Evolutionary conservation across 2,329 filamentous ascomycete species (phyloP).

Genomic region (Fusarium sp.): DNA sequence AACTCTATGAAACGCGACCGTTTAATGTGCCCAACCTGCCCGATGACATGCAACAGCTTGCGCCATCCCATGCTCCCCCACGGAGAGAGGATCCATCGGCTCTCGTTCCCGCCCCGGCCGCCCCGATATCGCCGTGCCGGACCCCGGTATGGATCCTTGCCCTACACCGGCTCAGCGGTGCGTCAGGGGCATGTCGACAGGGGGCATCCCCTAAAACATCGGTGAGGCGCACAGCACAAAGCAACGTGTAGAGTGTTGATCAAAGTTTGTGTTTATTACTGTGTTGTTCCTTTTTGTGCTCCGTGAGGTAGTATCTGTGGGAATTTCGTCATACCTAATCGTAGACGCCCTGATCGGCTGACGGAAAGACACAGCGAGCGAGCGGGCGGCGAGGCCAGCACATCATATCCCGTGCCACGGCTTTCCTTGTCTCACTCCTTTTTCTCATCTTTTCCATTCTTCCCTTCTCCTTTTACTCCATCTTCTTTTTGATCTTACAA

Average conservation of each 20-base stretch:
- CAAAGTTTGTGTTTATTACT: not conserved
- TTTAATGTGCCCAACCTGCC: not conserved
- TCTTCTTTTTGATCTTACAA: not conserved
- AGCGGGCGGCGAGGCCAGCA: not conserved
- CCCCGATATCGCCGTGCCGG: constrained; percentile 34
- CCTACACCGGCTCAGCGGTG: constrained; percentile 19
- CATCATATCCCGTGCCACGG: constrained; percentile 19
- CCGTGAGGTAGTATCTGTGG: constrained; percentile 12
- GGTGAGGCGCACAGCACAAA: constrained; percentile 19
- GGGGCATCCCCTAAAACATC: constrained; percentile 19
- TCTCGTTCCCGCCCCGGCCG: constrained; percentile 13
- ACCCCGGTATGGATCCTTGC: constrained; percentile 18
- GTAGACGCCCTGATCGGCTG: constrained; percentile 1
- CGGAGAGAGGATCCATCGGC: not conserved
- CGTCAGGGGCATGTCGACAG: not conserved
- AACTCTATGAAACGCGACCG: not conserved
- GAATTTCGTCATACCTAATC: constrained; percentile 1
- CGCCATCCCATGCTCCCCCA: not conserved
- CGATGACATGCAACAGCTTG: not conserved
- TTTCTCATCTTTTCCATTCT: not conserved
- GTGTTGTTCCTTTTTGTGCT: not conserved
- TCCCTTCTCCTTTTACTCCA: not conserved
- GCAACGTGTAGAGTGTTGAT: not conserved
- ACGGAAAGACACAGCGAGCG: not conserved
- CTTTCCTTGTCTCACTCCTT: constrained; percentile 10